A percentile compares a stretch with the other conserved stretches of the same genome.
Conservation (phyloP, 169 alveolate species). For the Theileria orientalis region DNA sequence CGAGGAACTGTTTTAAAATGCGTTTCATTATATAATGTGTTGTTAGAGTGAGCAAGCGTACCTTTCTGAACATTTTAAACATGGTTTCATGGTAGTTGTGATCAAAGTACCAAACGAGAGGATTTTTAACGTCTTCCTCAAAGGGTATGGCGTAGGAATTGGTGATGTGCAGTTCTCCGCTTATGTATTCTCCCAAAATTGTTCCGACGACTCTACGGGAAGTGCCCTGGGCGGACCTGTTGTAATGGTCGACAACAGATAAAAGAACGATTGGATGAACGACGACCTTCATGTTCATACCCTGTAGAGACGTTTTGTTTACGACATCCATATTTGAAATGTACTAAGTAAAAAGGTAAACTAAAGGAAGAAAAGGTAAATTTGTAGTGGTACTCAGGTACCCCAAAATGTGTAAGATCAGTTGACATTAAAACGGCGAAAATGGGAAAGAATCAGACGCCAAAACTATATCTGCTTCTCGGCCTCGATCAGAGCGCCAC, state of each 20-base stretch:
- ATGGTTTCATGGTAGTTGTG: slow-evolving; percentile 95
- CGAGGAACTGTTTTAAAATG: not conserved
- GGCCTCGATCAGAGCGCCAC: slow-evolving; percentile 76
- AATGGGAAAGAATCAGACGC: slow-evolving; percentile 6
- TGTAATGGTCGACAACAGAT: slow-evolving; percentile 98
- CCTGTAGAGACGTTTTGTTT: slow-evolving; percentile 49
- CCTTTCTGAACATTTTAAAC: slow-evolving; percentile 95
- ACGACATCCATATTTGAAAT: slow-evolving; percentile 56
- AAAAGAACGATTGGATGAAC: slow-evolving; percentile 95
- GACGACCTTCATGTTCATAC: slow-evolving; percentile 75
- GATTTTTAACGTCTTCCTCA: slow-evolving; percentile 98
- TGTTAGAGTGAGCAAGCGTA: slow-evolving; percentile 16
- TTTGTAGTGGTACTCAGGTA: slow-evolving; percentile 8
- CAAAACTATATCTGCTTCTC: slow-evolving; percentile 72
- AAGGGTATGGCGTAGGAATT: slow-evolving; percentile 99
- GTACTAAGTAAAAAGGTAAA: slow-evolving; percentile 26
- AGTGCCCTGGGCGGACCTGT: slow-evolving; percentile 94
- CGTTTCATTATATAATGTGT: not conserved
- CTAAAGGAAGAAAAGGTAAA: not conserved
- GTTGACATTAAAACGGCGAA: not conserved
- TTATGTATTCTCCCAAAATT: slow-evolving; percentile 91
- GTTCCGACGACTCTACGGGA: slow-evolving; percentile 98
- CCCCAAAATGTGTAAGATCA: slow-evolving; percentile 35
- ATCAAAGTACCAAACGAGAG: slow-evolving; percentile 97
- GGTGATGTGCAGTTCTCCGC: slow-evolving; percentile 89